Evolutionary conservation across 2,329 filamentous ascomycete species (phyloP), one percentile per base, ranked within the genome.

Genomic region (Tolypocladium capitatum): DNA sequence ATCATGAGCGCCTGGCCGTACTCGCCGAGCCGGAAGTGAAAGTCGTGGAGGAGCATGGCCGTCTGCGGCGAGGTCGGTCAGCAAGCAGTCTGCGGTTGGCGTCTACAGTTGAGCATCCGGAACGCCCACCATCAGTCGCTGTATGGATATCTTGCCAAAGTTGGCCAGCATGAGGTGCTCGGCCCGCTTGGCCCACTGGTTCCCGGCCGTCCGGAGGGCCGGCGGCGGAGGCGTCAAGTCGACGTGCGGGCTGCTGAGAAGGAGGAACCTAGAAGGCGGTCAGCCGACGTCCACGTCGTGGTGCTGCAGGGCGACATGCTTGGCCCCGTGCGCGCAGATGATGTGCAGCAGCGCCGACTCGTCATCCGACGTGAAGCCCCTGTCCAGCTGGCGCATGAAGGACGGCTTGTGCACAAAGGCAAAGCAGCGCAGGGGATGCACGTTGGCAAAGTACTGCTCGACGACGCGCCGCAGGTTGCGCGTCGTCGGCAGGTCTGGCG

Each of bases 1-100:
- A 68, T 52, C 64, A 68, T 68, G 33, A 68, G 58, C 18, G 65
- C 65, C 45, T 68, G 63, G 0, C 60, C 63, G 48, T 67, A 68
- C 51, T 68, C 63, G 46, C 65, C 66, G 5, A 63, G 53, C 13
- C 66, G 63, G 38, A 66, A 66, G 46, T 66, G 63, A 31, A 65
- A 68, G 52, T 68, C 66, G 46, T 68, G 65, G 31, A 68, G 58
- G 8, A 68, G 52, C 7, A 67, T 61, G 9, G 61, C 63, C 20
- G 64, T 65, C 65, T 67, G 10, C 14, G 10, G 5, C n/a, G 14
- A 21, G 9, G 34, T 52, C 43, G 46, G 46, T 24, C 30, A 30
- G 21, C 5, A 3, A n/a, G n/a, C n/a, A n/a, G n/a, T n/a, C n/a
- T n/a, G n/a, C n/a, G n/a, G n/a, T n/a, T n/a, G n/a, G n/a, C n/a